Conservation (phyloP, 306 rosid species). For the Sophora flavescens region DNA sequence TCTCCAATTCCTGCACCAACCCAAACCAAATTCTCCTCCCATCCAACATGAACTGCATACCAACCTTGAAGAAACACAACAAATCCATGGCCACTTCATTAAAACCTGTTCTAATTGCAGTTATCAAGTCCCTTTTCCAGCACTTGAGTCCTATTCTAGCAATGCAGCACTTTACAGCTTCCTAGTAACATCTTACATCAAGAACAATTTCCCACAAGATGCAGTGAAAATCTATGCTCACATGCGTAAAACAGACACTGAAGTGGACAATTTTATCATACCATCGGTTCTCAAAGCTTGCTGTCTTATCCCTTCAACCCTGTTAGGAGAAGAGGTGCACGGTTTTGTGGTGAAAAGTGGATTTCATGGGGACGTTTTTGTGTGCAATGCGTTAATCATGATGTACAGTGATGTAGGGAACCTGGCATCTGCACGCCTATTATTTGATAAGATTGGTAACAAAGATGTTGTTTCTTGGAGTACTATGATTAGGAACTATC, state of each 20-base stretch:
- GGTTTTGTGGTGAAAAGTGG: conserved; percentile 66
- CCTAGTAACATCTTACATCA: conserved; percentile 67
- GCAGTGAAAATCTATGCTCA: conserved; percentile 55
- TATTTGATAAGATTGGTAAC: conserved; percentile 60
- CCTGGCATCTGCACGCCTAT: conserved; percentile 47
- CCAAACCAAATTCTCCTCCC: conserved; percentile 27
- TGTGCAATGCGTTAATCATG: conserved; percentile 66
- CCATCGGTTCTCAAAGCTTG: conserved; percentile 85
- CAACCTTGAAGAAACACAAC: conserved; percentile 58
- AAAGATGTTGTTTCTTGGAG: conserved; percentile 80
- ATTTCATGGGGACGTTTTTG: conserved; percentile 52
- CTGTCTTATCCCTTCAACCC: conserved; percentile 42
- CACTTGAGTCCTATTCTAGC: conserved; percentile 53
- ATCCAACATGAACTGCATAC: conserved; percentile 32
- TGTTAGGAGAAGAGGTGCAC: conserved; percentile 63
- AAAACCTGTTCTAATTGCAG: conserved; percentile 55
- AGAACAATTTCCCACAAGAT: conserved; percentile 53
- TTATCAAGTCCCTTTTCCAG: conserved; percentile 41
- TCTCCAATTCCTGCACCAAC: conserved; percentile 10
- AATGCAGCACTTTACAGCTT: conserved; percentile 58
- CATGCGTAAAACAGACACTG: conserved; percentile 56
- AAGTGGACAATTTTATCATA: conserved; percentile 63
- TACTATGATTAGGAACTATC: conserved; percentile 64
- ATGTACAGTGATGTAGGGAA: conserved; percentile 67
- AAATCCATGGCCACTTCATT: conserved; percentile 68